phyloP scores from a whole-genome alignment of 202 grass and related monocot species.

The Elaeis oleifera region DNA sequence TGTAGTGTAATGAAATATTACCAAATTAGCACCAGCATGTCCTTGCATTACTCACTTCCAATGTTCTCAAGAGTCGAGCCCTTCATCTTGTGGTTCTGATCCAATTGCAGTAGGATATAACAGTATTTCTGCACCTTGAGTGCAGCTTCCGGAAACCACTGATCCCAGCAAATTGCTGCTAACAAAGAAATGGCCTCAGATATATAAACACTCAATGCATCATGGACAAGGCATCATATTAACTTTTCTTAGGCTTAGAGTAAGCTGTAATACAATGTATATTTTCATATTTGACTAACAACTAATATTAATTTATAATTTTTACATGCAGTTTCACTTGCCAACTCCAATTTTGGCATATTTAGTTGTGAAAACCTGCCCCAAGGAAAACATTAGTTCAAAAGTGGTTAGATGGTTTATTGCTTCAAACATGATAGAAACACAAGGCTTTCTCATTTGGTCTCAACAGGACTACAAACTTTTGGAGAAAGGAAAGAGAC shows the following conservation, averaged over 20 bases:
- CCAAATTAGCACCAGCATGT: constrained; percentile 87
- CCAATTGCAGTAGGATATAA: constrained; percentile 93
- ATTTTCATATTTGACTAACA: no score
- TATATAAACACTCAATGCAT: no score
- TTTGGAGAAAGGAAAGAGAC: background rate
- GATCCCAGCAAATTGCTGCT: constrained; percentile 76
- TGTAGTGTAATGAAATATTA: constrained; percentile 7
- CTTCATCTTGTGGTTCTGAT: constrained; percentile 75
- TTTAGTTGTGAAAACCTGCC: constrained; percentile 74
- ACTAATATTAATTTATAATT: no score
- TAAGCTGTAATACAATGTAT: no score
- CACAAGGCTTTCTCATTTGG: no score
- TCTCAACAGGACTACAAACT: no score
- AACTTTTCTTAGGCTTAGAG: no score
- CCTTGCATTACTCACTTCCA: constrained; percentile 98
- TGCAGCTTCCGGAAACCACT: constrained; percentile 89
- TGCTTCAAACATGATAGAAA: no score
- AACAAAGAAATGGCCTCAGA: background rate
- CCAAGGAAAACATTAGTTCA: background rate
- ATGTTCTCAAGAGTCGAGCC: constrained; percentile 62
- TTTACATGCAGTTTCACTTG: constrained; percentile 33
- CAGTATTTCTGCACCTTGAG: constrained; percentile 73
- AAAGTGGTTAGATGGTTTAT: no score
- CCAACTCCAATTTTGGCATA: constrained; percentile 86
- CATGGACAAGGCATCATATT: no score